Evolutionary conservation across 371 early-diverging fungal species (phyloP).

Genomic region (Homolaphlyctis polyrhiza): DNA sequence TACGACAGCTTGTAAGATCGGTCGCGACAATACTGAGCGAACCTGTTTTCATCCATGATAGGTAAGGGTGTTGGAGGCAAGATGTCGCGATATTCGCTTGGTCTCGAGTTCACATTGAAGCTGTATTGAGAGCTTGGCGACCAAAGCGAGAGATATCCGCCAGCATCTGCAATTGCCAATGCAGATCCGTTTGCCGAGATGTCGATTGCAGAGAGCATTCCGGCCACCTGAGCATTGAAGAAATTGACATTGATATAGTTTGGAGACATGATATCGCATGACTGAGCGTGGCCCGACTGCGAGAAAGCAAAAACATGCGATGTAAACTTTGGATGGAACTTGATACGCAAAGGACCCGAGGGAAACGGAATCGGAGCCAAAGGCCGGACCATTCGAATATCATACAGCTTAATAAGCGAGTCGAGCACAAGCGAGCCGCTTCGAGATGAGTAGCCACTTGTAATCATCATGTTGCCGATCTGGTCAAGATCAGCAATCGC

Average conservation of each 20-base stretch:
- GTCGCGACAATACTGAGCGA: no score
- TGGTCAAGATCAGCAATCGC: slow-evolving; percentile 72
- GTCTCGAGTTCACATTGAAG: slow-evolving; percentile 64
- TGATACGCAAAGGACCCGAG: slow-evolving; percentile 61
- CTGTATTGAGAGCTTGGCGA: slow-evolving; percentile 53
- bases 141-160: slow-evolving; percentile 65
- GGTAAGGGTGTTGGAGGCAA: slow-evolving; percentile 36
- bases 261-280: slow-evolving; percentile 58
- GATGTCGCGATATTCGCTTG: slow-evolving; percentile 55
- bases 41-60: slow-evolving; percentile 55
- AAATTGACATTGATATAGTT: neutral
- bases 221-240: slow-evolving; percentile 20
- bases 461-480: slow-evolving; percentile 64
- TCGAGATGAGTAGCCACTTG: slow-evolving; percentile 71
- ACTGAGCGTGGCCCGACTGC: slow-evolving; percentile 66
- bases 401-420: slow-evolving; percentile 78
- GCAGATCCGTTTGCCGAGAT: slow-evolving; percentile 71
- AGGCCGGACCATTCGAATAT: slow-evolving; percentile 68
- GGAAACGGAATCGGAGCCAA: slow-evolving; percentile 71
- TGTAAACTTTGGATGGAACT: slow-evolving; percentile 68
- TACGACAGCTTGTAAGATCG: neutral
- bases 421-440: slow-evolving; percentile 38
- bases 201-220: slow-evolving; percentile 47
- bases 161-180: slow-evolving; percentile 64
- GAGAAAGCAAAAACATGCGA: slow-evolving; percentile 64